Evolutionary conservation across 495 filamentous ascomycete species (phyloP), one percentile per base, ranked within the genome.

Genomic region (Trichocladium uniseriatum): DNA sequence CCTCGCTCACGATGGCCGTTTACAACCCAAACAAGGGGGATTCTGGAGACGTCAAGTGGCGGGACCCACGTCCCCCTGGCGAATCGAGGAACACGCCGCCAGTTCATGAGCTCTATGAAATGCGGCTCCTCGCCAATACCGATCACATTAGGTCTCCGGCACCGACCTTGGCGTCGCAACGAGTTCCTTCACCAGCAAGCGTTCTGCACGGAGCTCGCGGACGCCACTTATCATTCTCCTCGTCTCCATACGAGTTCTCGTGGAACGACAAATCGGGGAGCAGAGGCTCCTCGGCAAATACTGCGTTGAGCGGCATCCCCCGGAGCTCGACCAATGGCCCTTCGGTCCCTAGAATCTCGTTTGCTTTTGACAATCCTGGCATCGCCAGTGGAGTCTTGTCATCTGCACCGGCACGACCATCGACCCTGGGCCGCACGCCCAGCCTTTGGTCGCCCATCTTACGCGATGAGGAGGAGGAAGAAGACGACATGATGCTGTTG

Each of bases 1-100:
- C 90, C 8, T 94, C 89, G 0, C 73, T 98, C 22, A 95, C 92
- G 0, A 83, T 96, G 82, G 90, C 91, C 10, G 79, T 85, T 24
- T 79, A 85, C 32, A 84, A 83, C 35, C 76, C 80, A 5, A 58
- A 22, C 44, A 51, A 34, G 48, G 57, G 56, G 29, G 49, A 55
- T 20, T 34, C 40, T 11, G 49, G 31, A 8, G 24, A 27, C 8
- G 24, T 8, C 22, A 54, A 31, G 56, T 59, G 5, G 56, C 65
- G 15, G 1, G 40, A 22, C 1, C 43, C 34, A 13, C 20, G 18
- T 9, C 21, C 46, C 18, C 38, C 36, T 65, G 38, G 70, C 73
- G 47, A 44, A 62, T 29, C 63, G 72, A 32, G 52, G 16, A 77
- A 35, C 58, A 70, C 35, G 15, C 42, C 62, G 5, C 52, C 52